Percentiles rank a stretch among this genome's conserved stretches.
Evolutionary conservation across 164 flowering plant species (phyloP).

Genomic region (Dillenia suffruticosa): DNA sequence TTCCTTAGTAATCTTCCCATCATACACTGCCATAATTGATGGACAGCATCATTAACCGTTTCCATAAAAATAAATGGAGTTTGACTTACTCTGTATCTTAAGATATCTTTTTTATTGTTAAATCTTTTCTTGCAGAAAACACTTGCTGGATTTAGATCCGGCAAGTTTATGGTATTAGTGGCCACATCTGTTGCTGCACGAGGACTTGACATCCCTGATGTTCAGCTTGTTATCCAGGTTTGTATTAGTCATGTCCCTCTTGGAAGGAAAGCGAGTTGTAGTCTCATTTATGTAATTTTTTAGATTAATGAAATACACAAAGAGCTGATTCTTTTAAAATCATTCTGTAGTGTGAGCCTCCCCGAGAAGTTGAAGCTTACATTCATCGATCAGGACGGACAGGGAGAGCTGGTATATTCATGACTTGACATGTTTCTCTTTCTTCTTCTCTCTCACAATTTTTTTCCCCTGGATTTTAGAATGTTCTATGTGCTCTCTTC

Average conservation of each 20-base stretch:
- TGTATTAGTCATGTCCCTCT: not conserved
- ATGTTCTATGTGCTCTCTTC: not conserved
- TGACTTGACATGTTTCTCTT: not conserved
- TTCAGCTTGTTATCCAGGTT: constrained; percentile 92
- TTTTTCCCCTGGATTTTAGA: not conserved
- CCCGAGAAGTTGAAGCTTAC: constrained; percentile 93
- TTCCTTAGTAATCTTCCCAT: too few relatives aligned
- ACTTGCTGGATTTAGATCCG: constrained; percentile 79
- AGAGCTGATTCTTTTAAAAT: not conserved
- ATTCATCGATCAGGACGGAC: constrained; percentile 98
- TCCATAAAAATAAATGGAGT: too few relatives aligned
- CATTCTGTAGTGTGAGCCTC: constrained; percentile 83
- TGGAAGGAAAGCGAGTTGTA: not conserved
- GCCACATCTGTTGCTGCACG: constrained; percentile 98
- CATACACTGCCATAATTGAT: too few relatives aligned
- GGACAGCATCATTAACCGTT: too few relatives aligned
- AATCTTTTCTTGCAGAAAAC: constrained; percentile 53
- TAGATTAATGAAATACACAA: too few relatives aligned
- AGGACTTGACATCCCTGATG: constrained; percentile 93
- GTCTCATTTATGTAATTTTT: not conserved
- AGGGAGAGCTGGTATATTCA: constrained; percentile 79
- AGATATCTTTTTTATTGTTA: not conserved
- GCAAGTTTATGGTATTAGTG: constrained; percentile 79
- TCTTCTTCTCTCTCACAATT: not conserved
- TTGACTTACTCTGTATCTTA: too few relatives aligned